These are phyloP conservation scores for Phyllosticta citribraziliensis DNA, from an alignment of 2,329 filamentous ascomycete species.

Conservation along the genomic window DNA sequence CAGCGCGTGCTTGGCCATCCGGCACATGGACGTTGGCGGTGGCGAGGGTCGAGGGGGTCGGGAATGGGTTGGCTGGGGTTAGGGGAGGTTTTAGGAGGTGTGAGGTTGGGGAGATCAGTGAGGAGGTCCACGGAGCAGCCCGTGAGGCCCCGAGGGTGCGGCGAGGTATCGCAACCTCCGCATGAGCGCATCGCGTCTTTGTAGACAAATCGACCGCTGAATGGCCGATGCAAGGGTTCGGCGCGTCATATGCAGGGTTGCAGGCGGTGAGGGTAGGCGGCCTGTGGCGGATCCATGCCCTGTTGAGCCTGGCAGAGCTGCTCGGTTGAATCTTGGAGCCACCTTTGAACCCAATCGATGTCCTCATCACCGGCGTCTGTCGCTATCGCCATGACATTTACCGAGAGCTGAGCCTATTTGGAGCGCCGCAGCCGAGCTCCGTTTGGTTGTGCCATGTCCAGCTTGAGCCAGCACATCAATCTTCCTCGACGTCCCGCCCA, in stretches of 20 bases:
- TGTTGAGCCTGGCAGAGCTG: not conserved
- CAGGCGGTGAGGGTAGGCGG: not conserved
- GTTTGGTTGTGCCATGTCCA: too few relatives aligned
- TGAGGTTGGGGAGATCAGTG: not conserved
- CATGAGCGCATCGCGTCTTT: not conserved
- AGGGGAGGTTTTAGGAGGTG: not conserved
- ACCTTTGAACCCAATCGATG: not conserved
- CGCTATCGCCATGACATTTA: too few relatives aligned
- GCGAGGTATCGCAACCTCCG: not conserved
- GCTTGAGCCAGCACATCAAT: not conserved
- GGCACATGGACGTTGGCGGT: not conserved
- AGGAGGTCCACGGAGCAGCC: not conserved
- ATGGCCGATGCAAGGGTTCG: not conserved
- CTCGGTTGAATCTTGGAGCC: not conserved
- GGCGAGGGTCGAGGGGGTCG: not conserved
- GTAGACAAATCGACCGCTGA: not conserved
- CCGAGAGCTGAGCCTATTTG: not conserved
- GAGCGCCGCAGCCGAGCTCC: not conserved
- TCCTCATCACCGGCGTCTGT: not conserved
- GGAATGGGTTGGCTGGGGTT: not conserved
- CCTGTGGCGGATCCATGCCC: not conserved
- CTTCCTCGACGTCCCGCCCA: slow-evolving; percentile 7
- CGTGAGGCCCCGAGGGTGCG: not conserved
- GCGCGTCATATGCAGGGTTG: not conserved
- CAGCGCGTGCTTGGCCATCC: not conserved